A percentile compares a stretch with the other conserved stretches of the same genome.
Evolutionary conservation across 2,329 filamentous ascomycete species (phyloP).

Genomic region (Colletotrichum magnum): DNA sequence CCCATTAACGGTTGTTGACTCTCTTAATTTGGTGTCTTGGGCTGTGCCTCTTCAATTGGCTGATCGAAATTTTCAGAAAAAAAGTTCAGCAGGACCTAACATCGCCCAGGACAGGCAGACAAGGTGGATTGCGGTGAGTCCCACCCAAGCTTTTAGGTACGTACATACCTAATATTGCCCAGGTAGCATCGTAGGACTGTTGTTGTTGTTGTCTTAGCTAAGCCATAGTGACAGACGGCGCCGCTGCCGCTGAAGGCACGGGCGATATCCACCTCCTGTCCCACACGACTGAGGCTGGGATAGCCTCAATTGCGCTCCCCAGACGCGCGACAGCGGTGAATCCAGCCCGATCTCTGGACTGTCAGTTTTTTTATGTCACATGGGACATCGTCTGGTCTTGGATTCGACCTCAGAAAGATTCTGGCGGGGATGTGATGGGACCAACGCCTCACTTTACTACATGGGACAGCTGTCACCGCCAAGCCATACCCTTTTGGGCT

Average conservation of each 20-base stretch:
- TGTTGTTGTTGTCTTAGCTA: conserved; percentile 12
- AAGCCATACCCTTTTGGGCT: conserved; percentile 1
- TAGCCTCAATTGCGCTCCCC: conserved; percentile 31
- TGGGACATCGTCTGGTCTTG: conserved; percentile 33
- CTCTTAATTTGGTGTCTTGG: too few species aligned
- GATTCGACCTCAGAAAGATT: conserved; percentile 1
- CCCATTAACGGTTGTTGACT: too few species aligned
- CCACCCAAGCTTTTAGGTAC: background rate
- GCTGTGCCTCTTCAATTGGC: too few species aligned
- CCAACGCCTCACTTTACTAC: conserved; percentile 20
- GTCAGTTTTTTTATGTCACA: conserved; percentile 28
- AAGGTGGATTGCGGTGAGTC: conserved; percentile 8
- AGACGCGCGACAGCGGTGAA: conserved; percentile 18
- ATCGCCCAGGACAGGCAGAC: background rate
- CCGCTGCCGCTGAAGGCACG: conserved; percentile 33
- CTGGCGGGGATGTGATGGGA: conserved; percentile 24
- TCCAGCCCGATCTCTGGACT: conserved; percentile 5
- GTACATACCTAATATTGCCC: too few species aligned
- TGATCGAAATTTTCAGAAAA: too few species aligned
- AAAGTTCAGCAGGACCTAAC: too few species aligned
- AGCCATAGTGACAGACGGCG: conserved; percentile 22
- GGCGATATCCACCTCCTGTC: conserved; percentile 23
- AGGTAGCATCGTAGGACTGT: too few species aligned
- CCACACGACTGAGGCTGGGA: conserved; percentile 22
- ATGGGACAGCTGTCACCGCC: background rate